Conservation (phyloP, 805 yeast genomes). For the Saccharomycopsis lassenensis region DNA sequence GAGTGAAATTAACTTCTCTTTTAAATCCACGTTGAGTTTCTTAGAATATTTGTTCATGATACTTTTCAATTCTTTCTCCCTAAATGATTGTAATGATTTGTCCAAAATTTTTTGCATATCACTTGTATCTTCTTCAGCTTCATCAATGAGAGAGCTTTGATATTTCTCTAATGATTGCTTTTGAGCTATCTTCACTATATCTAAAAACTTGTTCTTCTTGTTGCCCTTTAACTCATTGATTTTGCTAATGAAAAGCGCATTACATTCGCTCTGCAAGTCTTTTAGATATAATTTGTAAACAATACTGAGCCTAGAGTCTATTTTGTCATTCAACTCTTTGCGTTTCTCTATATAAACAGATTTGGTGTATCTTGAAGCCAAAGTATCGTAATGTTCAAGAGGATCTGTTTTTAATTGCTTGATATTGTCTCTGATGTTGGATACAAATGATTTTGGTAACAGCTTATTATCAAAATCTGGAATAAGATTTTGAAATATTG, state of each 20-base stretch:
- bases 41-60: slow-evolving; percentile 36
- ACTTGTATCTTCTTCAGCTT: too few relatives aligned
- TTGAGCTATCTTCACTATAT: slow-evolving; percentile 18
- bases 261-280: slow-evolving; percentile 26
- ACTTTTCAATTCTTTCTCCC: slow-evolving; percentile 30
- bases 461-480: slow-evolving; percentile 22
- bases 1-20: slow-evolving; percentile 38
- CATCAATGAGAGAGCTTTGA: too few relatives aligned
- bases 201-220: too few relatives aligned
- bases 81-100: slow-evolving; percentile 25
- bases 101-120: slow-evolving; percentile 25
- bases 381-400: slow-evolving; percentile 46
- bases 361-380: slow-evolving; percentile 66
- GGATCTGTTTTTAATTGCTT: slow-evolving; percentile 38
- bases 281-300: slow-evolving; percentile 34
- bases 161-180: slow-evolving; percentile 9
- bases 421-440: too few relatives aligned
- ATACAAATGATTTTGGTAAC: slow-evolving; percentile 19
- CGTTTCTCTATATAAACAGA: slow-evolving; percentile 60
- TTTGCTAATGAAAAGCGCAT: slow-evolving; percentile 23
- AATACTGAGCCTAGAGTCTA: slow-evolving; percentile 36
- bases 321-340: slow-evolving; percentile 32
- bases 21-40: slow-evolving; percentile 35
- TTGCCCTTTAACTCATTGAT: slow-evolving; percentile 18
- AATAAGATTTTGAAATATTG: slow-evolving; percentile 23